Conservation (phyloP, 2,329 filamentous ascomycete genomes). For the Aureobasidium sp. region DNA sequence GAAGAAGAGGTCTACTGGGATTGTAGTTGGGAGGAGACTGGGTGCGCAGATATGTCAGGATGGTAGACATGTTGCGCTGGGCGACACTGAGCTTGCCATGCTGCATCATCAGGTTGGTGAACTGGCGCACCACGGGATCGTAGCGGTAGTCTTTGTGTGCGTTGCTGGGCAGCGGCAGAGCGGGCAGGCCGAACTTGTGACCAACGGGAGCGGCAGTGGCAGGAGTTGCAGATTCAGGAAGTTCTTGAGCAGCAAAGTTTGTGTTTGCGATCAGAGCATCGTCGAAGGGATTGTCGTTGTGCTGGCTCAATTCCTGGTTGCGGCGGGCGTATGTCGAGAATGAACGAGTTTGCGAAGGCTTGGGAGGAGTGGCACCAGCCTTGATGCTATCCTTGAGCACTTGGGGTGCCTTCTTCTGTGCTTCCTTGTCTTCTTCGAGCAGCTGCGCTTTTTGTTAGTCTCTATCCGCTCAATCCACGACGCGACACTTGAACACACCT, state of each 20-base stretch:
- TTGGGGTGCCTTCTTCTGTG: slow-evolving; percentile 57
- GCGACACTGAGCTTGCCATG: slow-evolving; percentile 85
- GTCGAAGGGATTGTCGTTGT: slow-evolving; percentile 2
- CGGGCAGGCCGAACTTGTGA: slow-evolving; percentile 72
- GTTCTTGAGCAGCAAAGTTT: background rate
- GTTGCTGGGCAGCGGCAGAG: slow-evolving; percentile 55
- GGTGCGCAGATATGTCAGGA: slow-evolving; percentile 78
- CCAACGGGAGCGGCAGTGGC: slow-evolving; percentile 26
- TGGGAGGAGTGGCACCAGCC: slow-evolving; percentile 27
- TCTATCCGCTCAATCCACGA: background rate
- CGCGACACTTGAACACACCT: slow-evolving; percentile 40
- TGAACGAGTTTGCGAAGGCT: slow-evolving; percentile 41
- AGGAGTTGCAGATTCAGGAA: background rate
- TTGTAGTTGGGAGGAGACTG: slow-evolving; percentile 70
- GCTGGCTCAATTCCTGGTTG: slow-evolving; percentile 23
- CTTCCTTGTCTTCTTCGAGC: slow-evolving; percentile 55
- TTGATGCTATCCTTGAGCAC: slow-evolving; percentile 57
- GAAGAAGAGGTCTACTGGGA: slow-evolving; percentile 63
- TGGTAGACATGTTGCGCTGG: slow-evolving; percentile 82
- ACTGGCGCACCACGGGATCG: slow-evolving; percentile 74
- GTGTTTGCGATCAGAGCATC: slow-evolving; percentile 2
- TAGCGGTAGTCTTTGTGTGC: slow-evolving; percentile 72
- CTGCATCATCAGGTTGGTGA: slow-evolving; percentile 85
- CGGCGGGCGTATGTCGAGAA: slow-evolving; percentile 51
- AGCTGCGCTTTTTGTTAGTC: slow-evolving; percentile 39